Percentiles rank a stretch among this genome's conserved stretches.
phyloP scores from a whole-genome alignment of 73 alveolate genomes.

The Paramecium bursaria region DNA sequence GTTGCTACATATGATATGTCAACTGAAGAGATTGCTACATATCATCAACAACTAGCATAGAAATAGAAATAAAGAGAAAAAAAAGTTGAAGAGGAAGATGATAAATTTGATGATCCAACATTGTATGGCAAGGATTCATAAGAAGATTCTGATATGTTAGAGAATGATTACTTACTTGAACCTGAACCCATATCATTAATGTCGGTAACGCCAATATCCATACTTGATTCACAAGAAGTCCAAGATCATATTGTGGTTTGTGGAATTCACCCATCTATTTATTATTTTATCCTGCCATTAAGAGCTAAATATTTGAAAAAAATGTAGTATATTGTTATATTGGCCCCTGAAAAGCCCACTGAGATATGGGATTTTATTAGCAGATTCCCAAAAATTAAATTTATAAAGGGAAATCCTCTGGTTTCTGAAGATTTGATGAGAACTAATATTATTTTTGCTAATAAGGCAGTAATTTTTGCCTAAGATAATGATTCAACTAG shows the following conservation, averaged over 20 bases:
- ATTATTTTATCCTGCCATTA: conserved; percentile 91
- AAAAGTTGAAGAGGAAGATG: conserved; percentile 57
- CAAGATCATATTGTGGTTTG: conserved; percentile 94
- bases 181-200: conserved; percentile 76
- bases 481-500: conserved; percentile 81
- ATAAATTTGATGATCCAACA: conserved; percentile 61
- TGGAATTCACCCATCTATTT: conserved; percentile 95
- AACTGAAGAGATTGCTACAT: conserved; percentile 60
- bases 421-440: conserved; percentile 89
- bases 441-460: conserved; percentile 97
- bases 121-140: conserved; percentile 73
- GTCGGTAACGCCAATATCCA: conserved; percentile 73
- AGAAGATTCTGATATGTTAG: conserved; percentile 77
- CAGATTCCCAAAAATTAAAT: conserved; percentile 83
- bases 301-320: conserved; percentile 93
- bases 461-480: conserved; percentile 96
- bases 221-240: conserved; percentile 79
- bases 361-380: conserved; percentile 93
- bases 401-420: conserved; percentile 92
- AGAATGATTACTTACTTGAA: conserved; percentile 78
- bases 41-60: conserved; percentile 41
- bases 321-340: conserved; percentile 86
- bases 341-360: conserved; percentile 84
- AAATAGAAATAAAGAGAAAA: conserved; percentile 53
- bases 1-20: conserved; percentile 84